phyloP scores from a whole-genome alignment of 2,329 filamentous ascomycete species.

The Aspergillus tanneri region DNA sequence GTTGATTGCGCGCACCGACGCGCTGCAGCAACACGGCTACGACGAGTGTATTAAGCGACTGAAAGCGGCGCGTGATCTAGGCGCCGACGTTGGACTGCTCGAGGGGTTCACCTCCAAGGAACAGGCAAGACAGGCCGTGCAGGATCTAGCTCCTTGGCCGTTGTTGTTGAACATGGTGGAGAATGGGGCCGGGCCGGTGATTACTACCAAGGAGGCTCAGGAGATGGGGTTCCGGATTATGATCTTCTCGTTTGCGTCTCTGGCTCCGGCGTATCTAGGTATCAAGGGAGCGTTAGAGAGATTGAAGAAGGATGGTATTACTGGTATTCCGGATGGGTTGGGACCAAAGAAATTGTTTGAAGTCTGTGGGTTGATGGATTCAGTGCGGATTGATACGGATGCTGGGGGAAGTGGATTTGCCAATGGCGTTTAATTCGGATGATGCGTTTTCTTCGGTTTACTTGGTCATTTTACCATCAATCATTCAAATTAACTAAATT shows the following conservation, averaged over 20 bases:
- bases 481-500: too few species aligned
- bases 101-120: constrained; percentile 42
- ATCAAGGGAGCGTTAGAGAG: constrained; percentile 35
- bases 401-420: constrained; percentile 37
- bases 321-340: constrained; percentile 30
- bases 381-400: constrained; percentile 39
- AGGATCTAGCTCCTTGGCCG: constrained; percentile 41
- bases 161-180: constrained; percentile 48
- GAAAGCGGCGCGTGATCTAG: constrained; percentile 39
- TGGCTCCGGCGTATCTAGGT: constrained; percentile 39
- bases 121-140: constrained; percentile 35
- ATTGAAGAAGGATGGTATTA: constrained; percentile 38
- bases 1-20: constrained; percentile 46
- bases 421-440: constrained; percentile 20
- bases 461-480: too few species aligned
- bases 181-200: constrained; percentile 40
- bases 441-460: not conserved
- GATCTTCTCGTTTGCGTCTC: constrained; percentile 42
- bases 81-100: constrained; percentile 44
- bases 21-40: constrained; percentile 39
- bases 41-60: constrained; percentile 42
- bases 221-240: constrained; percentile 46
- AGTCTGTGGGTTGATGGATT: constrained; percentile 42
- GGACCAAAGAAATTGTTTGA: constrained; percentile 41
- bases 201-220: constrained; percentile 39